Evolutionary conservation across 768 basidiomycete genomes (phyloP), one percentile per base, ranked within the genome.

Genomic region (Auricularia sp.): DNA sequence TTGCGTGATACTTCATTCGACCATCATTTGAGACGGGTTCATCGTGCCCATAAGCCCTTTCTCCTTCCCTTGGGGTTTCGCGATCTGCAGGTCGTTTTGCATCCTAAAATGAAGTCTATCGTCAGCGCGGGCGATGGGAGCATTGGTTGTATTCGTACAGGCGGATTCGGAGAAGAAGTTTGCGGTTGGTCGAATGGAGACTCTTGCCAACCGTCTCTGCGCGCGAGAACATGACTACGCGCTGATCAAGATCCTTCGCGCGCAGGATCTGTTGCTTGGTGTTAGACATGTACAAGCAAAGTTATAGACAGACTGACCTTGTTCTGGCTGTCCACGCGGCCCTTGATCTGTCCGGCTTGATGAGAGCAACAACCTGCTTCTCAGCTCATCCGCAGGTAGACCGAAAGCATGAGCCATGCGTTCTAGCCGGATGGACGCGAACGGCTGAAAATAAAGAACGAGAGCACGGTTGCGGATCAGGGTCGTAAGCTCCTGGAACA

Each of bases 331-430:
- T 98, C 94, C 18, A 97, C 87, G 10, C 92, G 80, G 2, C 85
- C 94, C 69, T 88, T 83, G 66, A 98, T 90, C 59, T 83, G 80
- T 1, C 91, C 90, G 1, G 78, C 77, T 72, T 88, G 86, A 98
- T 93, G 42, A 98, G 81, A 23, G 75, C 74, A 16, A 94, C 88
- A 23, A 97, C 86, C 65, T 88, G 83, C 43, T 76, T 75, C 72
- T 91, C 87, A 91, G 84, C 66, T 87, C 83, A 3, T 84, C 84
- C 6, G 90, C 75, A 0, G 80, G 79, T 85, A 90, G 88, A 2
- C 93, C 94, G 70, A 98, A 96, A 10, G 93, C 92, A 2, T 76
- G 73, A 43, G 88, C 86, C 91, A 97, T 95, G 42, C 88, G 83
- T 53, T 87, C 86, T 35, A 98, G 81, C 53, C 85, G 81, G 72